Evolutionary conservation across 768 basidiomycete genomes (phyloP).

Genomic region (Crassisporium funariophilum): DNA sequence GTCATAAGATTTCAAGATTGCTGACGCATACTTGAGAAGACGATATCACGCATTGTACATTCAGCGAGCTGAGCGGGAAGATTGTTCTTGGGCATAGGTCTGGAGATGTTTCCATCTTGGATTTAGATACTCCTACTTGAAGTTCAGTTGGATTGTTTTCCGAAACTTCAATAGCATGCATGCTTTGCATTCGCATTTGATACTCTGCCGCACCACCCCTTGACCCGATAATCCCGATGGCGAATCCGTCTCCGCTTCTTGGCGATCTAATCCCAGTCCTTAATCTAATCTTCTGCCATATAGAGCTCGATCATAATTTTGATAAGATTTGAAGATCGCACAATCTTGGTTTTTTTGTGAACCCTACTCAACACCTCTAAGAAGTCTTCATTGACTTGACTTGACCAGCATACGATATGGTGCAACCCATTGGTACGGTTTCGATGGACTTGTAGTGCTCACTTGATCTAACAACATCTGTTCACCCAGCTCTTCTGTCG

Average conservation of each 20-base stretch:
- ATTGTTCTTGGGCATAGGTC: constrained; percentile 45
- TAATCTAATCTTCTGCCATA: constrained; percentile 9
- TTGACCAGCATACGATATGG: constrained; percentile 20
- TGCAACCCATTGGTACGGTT: constrained; percentile 31
- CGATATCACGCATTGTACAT: constrained; percentile 47
- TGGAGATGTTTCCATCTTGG: constrained; percentile 40
- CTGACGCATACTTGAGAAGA: constrained; percentile 29
- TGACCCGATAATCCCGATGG: too few relatives aligned
- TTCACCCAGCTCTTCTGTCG: constrained; percentile 76
- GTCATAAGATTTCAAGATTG: not conserved
- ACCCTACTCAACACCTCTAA: too few relatives aligned
- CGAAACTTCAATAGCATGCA: too few relatives aligned
- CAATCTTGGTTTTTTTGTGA: constrained; percentile 1
- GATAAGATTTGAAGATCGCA: constrained; percentile 4
- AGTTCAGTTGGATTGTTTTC: not conserved
- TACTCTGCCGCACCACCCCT: too few relatives aligned
- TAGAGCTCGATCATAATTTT: not conserved
- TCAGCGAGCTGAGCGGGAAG: constrained; percentile 46
- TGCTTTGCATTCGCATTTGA: too few relatives aligned
- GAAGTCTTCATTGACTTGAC: too few relatives aligned
- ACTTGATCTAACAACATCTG: constrained; percentile 1
- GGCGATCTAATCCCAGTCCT: not conserved
- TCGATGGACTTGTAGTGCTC: not conserved
- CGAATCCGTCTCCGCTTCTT: too few relatives aligned
- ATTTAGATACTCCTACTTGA: constrained; percentile 6